phyloP scores from a whole-genome alignment of 805 yeast genomes.

The Lipomyces orientalis region DNA sequence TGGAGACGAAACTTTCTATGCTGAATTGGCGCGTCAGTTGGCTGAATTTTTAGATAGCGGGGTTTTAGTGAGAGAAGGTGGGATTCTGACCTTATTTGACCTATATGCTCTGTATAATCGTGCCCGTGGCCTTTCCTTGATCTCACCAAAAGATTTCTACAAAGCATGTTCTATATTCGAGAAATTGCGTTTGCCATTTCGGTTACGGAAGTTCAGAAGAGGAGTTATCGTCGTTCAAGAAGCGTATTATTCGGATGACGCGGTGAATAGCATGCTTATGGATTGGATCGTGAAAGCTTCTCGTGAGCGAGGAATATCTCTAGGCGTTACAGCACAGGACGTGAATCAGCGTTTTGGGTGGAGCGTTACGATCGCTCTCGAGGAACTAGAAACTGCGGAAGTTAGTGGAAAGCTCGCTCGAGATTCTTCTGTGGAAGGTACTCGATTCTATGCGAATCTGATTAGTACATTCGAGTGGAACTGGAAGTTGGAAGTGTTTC shows the following conservation, averaged over 20 bases:
- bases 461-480: slow-evolving; percentile 13
- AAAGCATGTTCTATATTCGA: slow-evolving; percentile 66
- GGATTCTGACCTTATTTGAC: slow-evolving; percentile 65
- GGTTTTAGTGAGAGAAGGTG: slow-evolving; percentile 58
- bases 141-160: slow-evolving; percentile 70
- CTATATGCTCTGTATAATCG: slow-evolving; percentile 67
- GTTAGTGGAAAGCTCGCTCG: slow-evolving; percentile 61
- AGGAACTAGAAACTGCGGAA: slow-evolving; percentile 67
- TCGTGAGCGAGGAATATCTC: slow-evolving; percentile 46
- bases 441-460: slow-evolving; percentile 62
- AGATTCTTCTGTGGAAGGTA: slow-evolving; percentile 72
- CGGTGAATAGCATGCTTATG: slow-evolving; percentile 48
- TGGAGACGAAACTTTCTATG: slow-evolving; percentile 44
- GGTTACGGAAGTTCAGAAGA: slow-evolving; percentile 48
- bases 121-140: slow-evolving; percentile 65
- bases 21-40: slow-evolving; percentile 76
- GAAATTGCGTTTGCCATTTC: slow-evolving; percentile 61
- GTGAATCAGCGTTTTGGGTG: slow-evolving; percentile 47
- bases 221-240: slow-evolving; percentile 53
- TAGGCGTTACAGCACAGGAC: slow-evolving; percentile 47
- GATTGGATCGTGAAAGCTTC: slow-evolving; percentile 34
- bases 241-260: slow-evolving; percentile 45
- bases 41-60: slow-evolving; percentile 66
- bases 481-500: slow-evolving; percentile 9
- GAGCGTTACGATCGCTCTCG: slow-evolving; percentile 69